These are phyloP conservation scores for Tripidium arundinaceum DNA, from an alignment of 202 grass and related monocot species.

Conservation along the genomic window DNA sequence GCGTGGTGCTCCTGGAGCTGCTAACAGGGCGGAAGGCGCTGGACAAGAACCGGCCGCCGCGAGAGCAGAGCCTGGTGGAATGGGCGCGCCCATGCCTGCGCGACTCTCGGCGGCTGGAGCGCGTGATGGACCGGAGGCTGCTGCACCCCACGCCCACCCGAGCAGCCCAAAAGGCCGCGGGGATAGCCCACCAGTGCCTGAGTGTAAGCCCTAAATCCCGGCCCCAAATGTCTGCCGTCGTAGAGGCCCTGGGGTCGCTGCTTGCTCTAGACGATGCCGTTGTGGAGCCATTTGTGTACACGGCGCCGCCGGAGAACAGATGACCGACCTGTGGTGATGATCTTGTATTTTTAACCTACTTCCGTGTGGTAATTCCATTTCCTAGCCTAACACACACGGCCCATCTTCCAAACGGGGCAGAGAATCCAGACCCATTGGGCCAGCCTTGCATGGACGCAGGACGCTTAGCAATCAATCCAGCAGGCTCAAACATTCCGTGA, in stretches of 20 bases:
- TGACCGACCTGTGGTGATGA: background rate
- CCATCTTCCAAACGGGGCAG: no score
- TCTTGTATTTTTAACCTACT: no score
- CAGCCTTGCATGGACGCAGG: no score
- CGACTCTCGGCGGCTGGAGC: constrained; percentile 36
- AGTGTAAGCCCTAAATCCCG: constrained; percentile 47
- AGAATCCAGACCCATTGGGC: no score
- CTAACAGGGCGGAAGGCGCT: constrained; percentile 46
- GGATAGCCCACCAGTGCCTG: constrained; percentile 49
- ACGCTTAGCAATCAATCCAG: no score
- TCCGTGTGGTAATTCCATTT: no score
- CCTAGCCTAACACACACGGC: no score
- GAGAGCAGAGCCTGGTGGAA: constrained; percentile 60
- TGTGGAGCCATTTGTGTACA: constrained; percentile 54
- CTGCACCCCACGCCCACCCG: constrained; percentile 38
- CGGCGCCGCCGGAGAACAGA: constrained; percentile 23
- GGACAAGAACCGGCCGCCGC: constrained; percentile 40
- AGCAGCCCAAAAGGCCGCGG: constrained; percentile 44
- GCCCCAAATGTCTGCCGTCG: constrained; percentile 46
- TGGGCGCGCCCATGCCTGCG: constrained; percentile 50
- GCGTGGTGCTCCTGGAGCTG: constrained; percentile 78
- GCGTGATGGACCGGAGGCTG: constrained; percentile 41
- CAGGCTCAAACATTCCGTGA: no score
- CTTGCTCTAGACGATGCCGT: constrained; percentile 37
- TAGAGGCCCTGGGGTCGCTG: constrained; percentile 48